These are phyloP conservation scores for Boletellus emodensis DNA, from an alignment of 768 basidiomycete species.

Conservation along the genomic window DNA sequence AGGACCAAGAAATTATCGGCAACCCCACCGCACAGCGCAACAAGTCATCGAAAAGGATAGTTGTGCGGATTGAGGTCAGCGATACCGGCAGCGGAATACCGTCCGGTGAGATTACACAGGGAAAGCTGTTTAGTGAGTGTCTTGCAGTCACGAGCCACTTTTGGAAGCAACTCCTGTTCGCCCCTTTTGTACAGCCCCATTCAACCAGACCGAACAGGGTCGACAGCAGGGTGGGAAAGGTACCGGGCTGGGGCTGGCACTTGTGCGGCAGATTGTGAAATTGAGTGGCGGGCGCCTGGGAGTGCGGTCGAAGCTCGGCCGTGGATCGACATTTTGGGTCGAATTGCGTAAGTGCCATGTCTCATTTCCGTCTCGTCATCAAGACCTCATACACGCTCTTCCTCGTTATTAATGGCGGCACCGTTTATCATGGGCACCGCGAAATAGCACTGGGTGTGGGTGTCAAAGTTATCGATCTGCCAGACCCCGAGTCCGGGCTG, in stretches of 20 bases:
- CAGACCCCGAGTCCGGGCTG: constrained; percentile 21
- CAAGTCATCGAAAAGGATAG: constrained; percentile 51
- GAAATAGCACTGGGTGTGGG: constrained; percentile 62
- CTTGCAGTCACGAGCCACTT: background rate
- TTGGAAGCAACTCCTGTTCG: constrained; percentile 3
- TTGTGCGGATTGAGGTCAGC: constrained; percentile 80
- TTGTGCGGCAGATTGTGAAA: constrained; percentile 77
- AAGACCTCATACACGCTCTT: constrained; percentile 7
- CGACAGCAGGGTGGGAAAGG: constrained; percentile 70
- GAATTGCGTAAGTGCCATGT: constrained; percentile 50
- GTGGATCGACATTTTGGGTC: constrained; percentile 88
- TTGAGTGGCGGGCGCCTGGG: constrained; percentile 70
- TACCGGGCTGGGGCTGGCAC: constrained; percentile 70
- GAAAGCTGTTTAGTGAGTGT: constrained; percentile 65
- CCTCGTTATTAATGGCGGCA: constrained; percentile 6
- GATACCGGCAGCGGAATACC: constrained; percentile 71
- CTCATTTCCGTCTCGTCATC: constrained; percentile 11
- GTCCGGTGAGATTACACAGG: constrained; percentile 63
- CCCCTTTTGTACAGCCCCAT: constrained; percentile 46
- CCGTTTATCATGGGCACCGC: constrained; percentile 2
- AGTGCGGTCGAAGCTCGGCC: constrained; percentile 56
- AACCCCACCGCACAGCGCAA: background rate
- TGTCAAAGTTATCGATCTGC: constrained; percentile 39
- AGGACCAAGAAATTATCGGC: background rate
- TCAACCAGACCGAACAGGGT: constrained; percentile 77